Evolutionary conservation across 1,139 yeast species (phyloP), one percentile per base, ranked within the genome.

Genomic region (Candida sp.): DNA sequence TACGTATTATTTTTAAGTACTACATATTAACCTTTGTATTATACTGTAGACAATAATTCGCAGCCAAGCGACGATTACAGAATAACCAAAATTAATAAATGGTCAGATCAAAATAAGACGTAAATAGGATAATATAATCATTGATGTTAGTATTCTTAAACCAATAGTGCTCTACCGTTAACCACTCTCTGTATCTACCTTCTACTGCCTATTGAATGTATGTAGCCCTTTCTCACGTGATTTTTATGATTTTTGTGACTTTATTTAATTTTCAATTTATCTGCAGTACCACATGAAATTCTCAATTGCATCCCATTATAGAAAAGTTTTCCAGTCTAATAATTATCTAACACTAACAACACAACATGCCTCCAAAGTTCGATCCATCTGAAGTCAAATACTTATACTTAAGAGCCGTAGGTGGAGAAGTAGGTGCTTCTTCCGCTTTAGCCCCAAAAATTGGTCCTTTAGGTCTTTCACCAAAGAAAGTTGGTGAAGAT

Each of bases 401-500:
- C 87, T 83, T 93, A 81, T 93, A 91, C 90, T 82, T 93, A 78
- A 89, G 99, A 87, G 98, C 99, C 77, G 95, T 91, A 64, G 99
- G 99, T 87, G 99, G 99, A 84, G 99, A 93, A 84, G 96, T 95
- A 68, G 99, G 98, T 83, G 97, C 98, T 70, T 91, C 99, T 56
- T 88, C 99, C 60, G 97, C 99, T 59, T 87, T 95, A 70, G 99
- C 99, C 65, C 99, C 99, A 74, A 93, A 93, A 90, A 93, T 93
- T 72, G 99, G 99, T 87, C 99, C 99, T 65, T 89, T 93, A 73
- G 99, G 99, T 90, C 84, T 93, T 68, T 91, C 98, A 55, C 98
- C 99, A 83, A 93, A 93, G 96, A 93, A 93, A 87, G 97, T 95
- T 70, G 99, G 99, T 89, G 99, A 93, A 80, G 99, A 93, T 75